Percentiles rank a stretch among this genome's conserved stretches.
Evolutionary conservation across 2,329 filamentous ascomycete species (phyloP).

Genomic region (Furcasterigmium sp.): DNA sequence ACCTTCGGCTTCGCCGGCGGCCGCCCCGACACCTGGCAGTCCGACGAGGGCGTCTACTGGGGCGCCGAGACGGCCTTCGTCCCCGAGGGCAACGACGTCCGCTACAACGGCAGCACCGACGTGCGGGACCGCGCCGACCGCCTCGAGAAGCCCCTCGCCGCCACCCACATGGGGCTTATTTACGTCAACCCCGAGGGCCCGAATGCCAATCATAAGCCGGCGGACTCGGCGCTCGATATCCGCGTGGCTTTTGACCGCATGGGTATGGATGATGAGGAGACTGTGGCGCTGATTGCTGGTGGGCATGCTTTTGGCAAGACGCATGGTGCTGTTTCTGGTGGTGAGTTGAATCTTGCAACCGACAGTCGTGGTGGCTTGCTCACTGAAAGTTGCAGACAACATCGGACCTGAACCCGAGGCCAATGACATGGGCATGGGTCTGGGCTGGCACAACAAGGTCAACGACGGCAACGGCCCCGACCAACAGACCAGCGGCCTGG

Average conservation of each 20-base stretch:
- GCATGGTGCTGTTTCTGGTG: slow-evolving; percentile 55
- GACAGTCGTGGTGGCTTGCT: too few species aligned
- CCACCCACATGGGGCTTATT: slow-evolving; percentile 71
- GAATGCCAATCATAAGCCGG: slow-evolving; percentile 64
- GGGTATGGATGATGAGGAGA: slow-evolving; percentile 82
- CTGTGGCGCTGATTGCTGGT: slow-evolving; percentile 71
- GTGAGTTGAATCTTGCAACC: slow-evolving; percentile 2
- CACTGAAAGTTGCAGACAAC: slow-evolving; percentile 43
- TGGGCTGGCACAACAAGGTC: slow-evolving; percentile 67
- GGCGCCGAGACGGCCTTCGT: slow-evolving; percentile 69
- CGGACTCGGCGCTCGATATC: slow-evolving; percentile 66
- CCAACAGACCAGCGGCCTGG: slow-evolving; percentile 70
- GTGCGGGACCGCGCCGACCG: slow-evolving; percentile 10
- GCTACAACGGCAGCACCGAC: slow-evolving; percentile 44
- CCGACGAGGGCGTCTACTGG: slow-evolving; percentile 75
- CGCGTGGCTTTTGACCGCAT: slow-evolving; percentile 71
- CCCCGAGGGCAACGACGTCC: slow-evolving; percentile 58
- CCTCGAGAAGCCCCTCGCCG: slow-evolving; percentile 62
- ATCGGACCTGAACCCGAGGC: slow-evolving; percentile 64
- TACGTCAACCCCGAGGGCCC: slow-evolving; percentile 80
- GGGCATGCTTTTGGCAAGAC: slow-evolving; percentile 80
- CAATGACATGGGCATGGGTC: slow-evolving; percentile 49
- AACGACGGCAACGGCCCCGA: slow-evolving; percentile 64
- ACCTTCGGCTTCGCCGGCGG: slow-evolving; percentile 71
- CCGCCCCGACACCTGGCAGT: slow-evolving; percentile 67